These are phyloP conservation scores for Ulmus americana DNA, from an alignment of 331 rosid species.

Conservation along the genomic window DNA sequence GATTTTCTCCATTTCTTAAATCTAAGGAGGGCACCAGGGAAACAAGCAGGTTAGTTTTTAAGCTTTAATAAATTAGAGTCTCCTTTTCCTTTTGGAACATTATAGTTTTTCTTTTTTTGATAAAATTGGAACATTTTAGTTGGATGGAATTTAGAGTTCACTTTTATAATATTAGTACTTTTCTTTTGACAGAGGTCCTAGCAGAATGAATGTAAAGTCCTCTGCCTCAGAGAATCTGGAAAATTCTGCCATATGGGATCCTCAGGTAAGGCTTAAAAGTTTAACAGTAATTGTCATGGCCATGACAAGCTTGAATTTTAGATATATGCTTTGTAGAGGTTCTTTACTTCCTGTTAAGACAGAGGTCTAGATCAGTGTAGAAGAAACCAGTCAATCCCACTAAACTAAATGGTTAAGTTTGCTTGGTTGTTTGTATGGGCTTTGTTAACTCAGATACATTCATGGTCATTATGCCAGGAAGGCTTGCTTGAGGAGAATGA, in stretches of 20 bases:
- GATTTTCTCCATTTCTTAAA: slow-evolving; percentile 50
- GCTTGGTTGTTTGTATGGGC: background rate
- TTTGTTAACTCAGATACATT: slow-evolving; percentile 6
- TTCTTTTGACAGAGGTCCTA: slow-evolving; percentile 23
- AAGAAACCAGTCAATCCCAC: background rate
- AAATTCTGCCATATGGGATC: slow-evolving; percentile 37
- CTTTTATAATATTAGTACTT: background rate
- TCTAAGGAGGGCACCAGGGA: slow-evolving; percentile 42
- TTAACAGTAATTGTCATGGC: background rate
- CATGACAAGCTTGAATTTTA: background rate
- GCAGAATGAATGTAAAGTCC: slow-evolving; percentile 38
- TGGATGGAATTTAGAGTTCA: background rate
- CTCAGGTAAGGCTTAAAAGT: slow-evolving; percentile 38
- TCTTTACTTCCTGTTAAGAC: too few species aligned
- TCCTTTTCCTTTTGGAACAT: background rate
- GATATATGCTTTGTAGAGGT: background rate
- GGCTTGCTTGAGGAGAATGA: slow-evolving; percentile 50
- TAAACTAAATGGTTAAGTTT: too few species aligned
- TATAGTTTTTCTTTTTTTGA: background rate
- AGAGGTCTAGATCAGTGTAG: too few species aligned
- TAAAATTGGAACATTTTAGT: background rate
- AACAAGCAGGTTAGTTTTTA: slow-evolving; percentile 42
- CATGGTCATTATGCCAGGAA: slow-evolving; percentile 41
- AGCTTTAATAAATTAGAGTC: background rate
- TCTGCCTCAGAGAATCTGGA: slow-evolving; percentile 28